These are phyloP conservation scores for Camelina laxa DNA, from an alignment of 345 rosid genomes.

Conservation along the genomic window DNA sequence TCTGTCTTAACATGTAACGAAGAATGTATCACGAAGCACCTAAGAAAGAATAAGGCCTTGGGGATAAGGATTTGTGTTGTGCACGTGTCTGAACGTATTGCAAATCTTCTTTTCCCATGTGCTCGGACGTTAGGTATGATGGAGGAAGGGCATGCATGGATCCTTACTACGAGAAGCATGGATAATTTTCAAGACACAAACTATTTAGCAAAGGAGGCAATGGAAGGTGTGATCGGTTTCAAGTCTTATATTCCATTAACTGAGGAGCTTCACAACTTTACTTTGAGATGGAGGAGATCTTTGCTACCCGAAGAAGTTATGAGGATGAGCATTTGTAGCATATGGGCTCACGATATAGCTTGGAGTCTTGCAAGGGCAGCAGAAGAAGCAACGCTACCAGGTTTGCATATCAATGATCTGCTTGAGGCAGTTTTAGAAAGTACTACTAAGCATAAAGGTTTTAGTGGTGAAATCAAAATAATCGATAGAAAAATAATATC, in stretches of 20 bases:
- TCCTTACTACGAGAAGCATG: neutral
- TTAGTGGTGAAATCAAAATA: neutral
- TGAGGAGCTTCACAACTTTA: neutral
- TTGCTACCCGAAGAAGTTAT: neutral
- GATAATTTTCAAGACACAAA: neutral
- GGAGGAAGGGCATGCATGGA: conserved; percentile 2
- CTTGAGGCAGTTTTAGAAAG: neutral
- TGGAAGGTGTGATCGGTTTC: neutral
- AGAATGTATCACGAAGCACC: neutral
- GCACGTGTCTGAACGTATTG: neutral
- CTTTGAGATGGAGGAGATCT: conserved; percentile 4
- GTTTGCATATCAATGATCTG: no score
- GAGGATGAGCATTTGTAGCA: neutral
- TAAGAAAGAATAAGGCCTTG: neutral
- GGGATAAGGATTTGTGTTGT: neutral
- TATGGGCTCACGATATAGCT: conserved; percentile 2
- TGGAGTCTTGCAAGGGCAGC: neutral
- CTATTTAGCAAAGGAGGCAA: neutral
- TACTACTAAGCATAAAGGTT: neutral
- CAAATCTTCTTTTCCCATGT: neutral
- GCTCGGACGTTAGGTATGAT: neutral
- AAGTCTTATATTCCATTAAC: conserved; percentile 1
- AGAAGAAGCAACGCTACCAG: neutral
- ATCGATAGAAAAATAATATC: neutral
- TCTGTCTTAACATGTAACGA: neutral